Percentiles rank a stretch among this genome's conserved stretches.
These are phyloP conservation scores for Rhinocladiella mackenziei DNA, from an alignment of 2,329 filamentous ascomycete genomes.

Conservation along the genomic window DNA sequence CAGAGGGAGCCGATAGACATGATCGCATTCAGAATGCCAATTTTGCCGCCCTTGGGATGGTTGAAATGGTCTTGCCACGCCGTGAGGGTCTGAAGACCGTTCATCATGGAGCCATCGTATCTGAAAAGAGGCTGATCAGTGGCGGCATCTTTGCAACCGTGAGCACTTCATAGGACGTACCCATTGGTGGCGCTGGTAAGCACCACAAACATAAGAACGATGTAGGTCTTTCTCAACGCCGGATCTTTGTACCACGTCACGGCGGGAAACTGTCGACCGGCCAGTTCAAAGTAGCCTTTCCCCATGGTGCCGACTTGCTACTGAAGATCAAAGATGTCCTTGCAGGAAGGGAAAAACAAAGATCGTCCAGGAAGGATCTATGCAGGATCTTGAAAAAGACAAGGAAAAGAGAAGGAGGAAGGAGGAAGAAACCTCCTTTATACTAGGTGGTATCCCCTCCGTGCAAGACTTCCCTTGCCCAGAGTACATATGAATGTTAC, in stretches of 20 bases:
- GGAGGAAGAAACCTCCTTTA: slow-evolving; percentile 13
- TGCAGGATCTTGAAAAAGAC: slow-evolving; percentile 10
- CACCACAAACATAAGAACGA: slow-evolving; percentile 52
- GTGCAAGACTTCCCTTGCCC: slow-evolving; percentile 9
- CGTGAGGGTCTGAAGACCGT: slow-evolving; percentile 22
- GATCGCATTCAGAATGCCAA: slow-evolving; percentile 27
- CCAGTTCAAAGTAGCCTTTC: slow-evolving; percentile 25
- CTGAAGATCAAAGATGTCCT: slow-evolving; percentile 1
- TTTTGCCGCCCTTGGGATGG: slow-evolving; percentile 21
- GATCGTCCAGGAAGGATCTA: slow-evolving; percentile 3
- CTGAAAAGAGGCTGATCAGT: not conserved
- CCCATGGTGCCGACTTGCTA: slow-evolving; percentile 13
- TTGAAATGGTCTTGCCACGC: slow-evolving; percentile 28
- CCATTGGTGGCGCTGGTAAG: slow-evolving; percentile 51
- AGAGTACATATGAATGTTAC: slow-evolving; percentile 7
- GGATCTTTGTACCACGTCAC: slow-evolving; percentile 57
- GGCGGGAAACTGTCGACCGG: slow-evolving; percentile 44
- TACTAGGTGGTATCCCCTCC: slow-evolving; percentile 12
- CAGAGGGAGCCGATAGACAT: slow-evolving; percentile 48
- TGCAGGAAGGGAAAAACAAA: not conserved
- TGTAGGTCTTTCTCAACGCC: slow-evolving; percentile 56
- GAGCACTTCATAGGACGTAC: slow-evolving; percentile 17
- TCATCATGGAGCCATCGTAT: slow-evolving; percentile 30
- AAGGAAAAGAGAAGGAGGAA: slow-evolving; percentile 3
- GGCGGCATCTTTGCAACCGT: no score